Conservation (phyloP, 768 basidiomycete genomes). For the Amanita thiersii region DNA sequence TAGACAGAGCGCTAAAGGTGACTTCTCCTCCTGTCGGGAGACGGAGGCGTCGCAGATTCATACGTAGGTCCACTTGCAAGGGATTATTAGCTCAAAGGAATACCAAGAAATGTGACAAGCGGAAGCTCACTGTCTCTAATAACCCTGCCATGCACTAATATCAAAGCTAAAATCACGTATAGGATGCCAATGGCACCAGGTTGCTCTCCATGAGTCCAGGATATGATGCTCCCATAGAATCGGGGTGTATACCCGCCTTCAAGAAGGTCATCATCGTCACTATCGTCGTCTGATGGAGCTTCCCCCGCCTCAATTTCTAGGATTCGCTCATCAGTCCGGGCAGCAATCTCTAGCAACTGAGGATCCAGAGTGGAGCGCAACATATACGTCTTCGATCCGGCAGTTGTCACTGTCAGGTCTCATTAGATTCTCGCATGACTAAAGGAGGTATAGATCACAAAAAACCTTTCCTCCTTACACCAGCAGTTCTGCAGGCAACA, state of each 20-base stretch:
- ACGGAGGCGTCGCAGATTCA: conserved; percentile 60
- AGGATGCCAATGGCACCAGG: conserved; percentile 66
- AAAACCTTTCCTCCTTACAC: conserved; percentile 53
- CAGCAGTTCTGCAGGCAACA: conserved; percentile 34
- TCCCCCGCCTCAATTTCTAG: conserved; percentile 29
- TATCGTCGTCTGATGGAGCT: conserved; percentile 16
- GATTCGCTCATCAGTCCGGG: conserved; percentile 45
- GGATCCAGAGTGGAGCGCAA: conserved; percentile 68
- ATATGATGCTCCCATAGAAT: conserved; percentile 61
- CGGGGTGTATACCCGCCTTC: conserved; percentile 21
- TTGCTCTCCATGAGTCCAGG: conserved; percentile 64
- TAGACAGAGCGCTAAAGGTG: conserved; percentile 41
- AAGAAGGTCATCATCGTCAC: conserved; percentile 23
- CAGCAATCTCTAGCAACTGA: conserved; percentile 52
- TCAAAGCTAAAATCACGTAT: conserved; percentile 73
- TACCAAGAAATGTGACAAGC: background rate
- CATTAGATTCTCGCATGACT: background rate
- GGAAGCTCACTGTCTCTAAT: conserved; percentile 61
- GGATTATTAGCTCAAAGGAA: background rate
- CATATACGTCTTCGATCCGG: conserved; percentile 75
- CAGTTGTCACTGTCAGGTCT: conserved; percentile 31
- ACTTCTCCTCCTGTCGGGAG: conserved; percentile 42
- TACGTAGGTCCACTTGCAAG: conserved; percentile 59
- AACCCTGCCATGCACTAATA: conserved; percentile 73
- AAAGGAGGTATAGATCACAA: background rate